These are phyloP conservation scores for Fusarium multiceps DNA, from an alignment of 2,329 filamentous ascomycete genomes.

Conservation along the genomic window DNA sequence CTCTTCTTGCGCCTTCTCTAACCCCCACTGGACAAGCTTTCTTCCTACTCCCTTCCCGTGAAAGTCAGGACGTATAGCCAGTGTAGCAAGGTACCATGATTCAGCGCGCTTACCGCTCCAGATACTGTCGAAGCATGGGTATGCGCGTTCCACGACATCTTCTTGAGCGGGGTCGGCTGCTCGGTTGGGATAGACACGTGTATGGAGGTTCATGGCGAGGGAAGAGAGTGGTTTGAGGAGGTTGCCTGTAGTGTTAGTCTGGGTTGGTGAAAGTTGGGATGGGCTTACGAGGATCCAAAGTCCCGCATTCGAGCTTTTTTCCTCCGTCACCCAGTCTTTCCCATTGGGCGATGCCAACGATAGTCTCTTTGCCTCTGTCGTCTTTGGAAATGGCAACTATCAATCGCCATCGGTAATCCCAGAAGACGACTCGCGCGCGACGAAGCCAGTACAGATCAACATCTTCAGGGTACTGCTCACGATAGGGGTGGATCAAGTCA, in stretches of 20 bases:
- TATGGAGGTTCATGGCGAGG: constrained; percentile 21
- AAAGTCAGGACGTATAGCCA: constrained; percentile 54
- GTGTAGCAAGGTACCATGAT: constrained; percentile 53
- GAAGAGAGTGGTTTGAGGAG: constrained; percentile 33
- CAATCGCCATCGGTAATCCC: constrained; percentile 45
- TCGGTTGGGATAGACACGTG: constrained; percentile 17
- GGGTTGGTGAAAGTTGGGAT: no score
- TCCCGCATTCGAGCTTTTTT: constrained; percentile 13
- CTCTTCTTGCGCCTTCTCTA: constrained; percentile 52
- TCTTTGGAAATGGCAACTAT: constrained; percentile 45
- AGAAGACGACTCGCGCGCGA: constrained; percentile 43
- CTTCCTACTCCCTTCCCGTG: constrained; percentile 53
- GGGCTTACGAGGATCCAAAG: constrained; percentile 29
- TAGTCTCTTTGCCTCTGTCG: constrained; percentile 10
- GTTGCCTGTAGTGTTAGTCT: constrained; percentile 19
- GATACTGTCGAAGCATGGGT: constrained; percentile 27
- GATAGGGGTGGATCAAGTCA: constrained; percentile 50
- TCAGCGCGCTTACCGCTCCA: constrained; percentile 39
- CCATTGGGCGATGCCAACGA: constrained; percentile 38
- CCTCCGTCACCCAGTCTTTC: constrained; percentile 35
- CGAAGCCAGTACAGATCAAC: constrained; percentile 48
- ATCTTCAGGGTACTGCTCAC: constrained; percentile 47
- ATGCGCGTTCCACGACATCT: constrained; percentile 31
- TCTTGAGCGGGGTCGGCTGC: constrained; percentile 26
- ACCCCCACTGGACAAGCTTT: constrained; percentile 55